Base-by-base conservation (phyloP, 1,284 basidiomycete genomes). In the Naganishia liquefaciens region DNA sequence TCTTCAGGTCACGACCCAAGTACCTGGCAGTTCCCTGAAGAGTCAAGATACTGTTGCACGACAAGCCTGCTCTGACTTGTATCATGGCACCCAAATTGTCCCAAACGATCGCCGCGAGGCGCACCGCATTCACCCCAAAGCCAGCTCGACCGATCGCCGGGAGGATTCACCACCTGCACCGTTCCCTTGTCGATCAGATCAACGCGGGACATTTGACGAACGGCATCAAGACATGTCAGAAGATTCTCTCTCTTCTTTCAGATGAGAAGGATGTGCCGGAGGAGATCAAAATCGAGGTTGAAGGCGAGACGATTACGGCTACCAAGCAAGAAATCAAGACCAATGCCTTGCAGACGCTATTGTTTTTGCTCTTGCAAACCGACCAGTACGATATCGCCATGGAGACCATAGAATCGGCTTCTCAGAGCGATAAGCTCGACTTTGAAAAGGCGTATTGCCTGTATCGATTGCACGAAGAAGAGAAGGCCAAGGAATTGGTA, bases 161-260 rank as follows among this genome's bases (percentile, higher is more conserved):
- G 70, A 81, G 84, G 60, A 76, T 89, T 60, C 88, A 86, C 71
- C 84, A 85, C 49, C 81, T 90, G 58, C 92, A 91, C 77, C 85
- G 84, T 60, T 88, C 89, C 54, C 80, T 93, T 23, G 87, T 86
- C 73, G 88, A 89, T 25, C 91, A 93, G 74, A 86, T 92, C 71
- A 89, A 93, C 70, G 89, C 88, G 39, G 88, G 87, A 2, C 86
- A 90, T 78, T 87, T 89, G 74, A 79, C 81, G 64, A 91, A 89
- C 75, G 89, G 90, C 33, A 83, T 91, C 74, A 90, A 88, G 83
- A 92, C 90, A 68, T 92, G 90, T 81, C 88, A 90, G 79, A 91
- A 90, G 81, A 89, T 91, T 90, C 72, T 70, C 85, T 83, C 64
- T 37, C 11, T 37, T 15, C 25, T 47, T 4, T 51, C 53, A 13